Conservation (phyloP, 139 green algal species). For the Volvox reticuliferus region DNA sequence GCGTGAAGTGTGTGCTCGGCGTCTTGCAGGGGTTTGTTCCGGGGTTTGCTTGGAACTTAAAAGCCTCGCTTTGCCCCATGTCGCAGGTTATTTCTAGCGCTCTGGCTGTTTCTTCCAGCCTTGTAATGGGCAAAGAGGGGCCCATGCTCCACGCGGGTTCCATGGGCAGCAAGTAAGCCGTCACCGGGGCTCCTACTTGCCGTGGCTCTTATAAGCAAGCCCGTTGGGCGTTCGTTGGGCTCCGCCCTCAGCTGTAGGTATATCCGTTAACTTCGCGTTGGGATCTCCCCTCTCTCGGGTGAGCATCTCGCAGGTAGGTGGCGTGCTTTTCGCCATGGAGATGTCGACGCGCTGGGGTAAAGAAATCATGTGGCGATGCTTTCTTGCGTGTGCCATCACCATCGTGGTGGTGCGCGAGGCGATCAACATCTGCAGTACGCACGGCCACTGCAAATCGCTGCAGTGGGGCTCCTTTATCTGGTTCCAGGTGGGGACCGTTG, state of each 20-base stretch:
- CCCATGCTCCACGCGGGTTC: slow-evolving; percentile 74
- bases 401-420: slow-evolving; percentile 67
- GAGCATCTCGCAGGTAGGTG: slow-evolving; percentile 54
- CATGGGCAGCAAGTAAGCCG: slow-evolving; percentile 64
- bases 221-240: too few species aligned
- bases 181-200: too few species aligned
- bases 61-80: too few species aligned
- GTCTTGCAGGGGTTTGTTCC: not conserved
- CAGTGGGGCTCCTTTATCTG: slow-evolving; percentile 67
- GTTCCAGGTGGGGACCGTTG: slow-evolving; percentile 49
- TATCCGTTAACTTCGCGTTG: too few species aligned
- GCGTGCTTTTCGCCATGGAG: slow-evolving; percentile 76
- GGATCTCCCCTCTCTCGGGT: too few species aligned
- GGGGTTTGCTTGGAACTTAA: not conserved
- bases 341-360: slow-evolving; percentile 73
- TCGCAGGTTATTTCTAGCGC: slow-evolving; percentile 67
- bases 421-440: slow-evolving; percentile 54
- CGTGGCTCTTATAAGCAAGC: too few species aligned
- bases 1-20: not conserved
- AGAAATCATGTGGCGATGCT: slow-evolving; percentile 71
- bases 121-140: slow-evolving; percentile 75
- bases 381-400: slow-evolving; percentile 70
- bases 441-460: slow-evolving; percentile 61
- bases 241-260: too few species aligned
- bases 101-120: slow-evolving; percentile 64